Evolutionary conservation across 495 filamentous ascomycete genomes (phyloP).

Genomic region (Podospora conica): DNA sequence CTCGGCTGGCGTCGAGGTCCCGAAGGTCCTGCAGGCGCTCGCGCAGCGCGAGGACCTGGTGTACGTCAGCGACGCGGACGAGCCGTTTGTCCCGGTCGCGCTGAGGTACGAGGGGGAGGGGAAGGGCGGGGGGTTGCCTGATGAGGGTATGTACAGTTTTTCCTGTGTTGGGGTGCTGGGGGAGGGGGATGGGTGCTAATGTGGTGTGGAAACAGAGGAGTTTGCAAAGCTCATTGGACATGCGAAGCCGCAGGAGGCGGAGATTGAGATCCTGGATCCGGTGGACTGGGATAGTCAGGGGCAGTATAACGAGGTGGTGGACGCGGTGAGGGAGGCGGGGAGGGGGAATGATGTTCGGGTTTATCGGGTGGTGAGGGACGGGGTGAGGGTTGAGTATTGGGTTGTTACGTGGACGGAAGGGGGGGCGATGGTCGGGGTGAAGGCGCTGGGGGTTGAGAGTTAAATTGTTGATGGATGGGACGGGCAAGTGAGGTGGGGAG

Average conservation of each 20-base stretch:
- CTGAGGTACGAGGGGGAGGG: slow-evolving; percentile 52
- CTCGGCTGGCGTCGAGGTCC: slow-evolving; percentile 47
- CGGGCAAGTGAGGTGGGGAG: not conserved
- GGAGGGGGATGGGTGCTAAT: not conserved
- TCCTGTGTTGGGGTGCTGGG: not conserved
- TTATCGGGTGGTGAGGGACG: slow-evolving; percentile 58
- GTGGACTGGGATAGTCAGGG: slow-evolving; percentile 58
- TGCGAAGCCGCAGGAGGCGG: slow-evolving; percentile 38
- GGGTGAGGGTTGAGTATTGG: slow-evolving; percentile 69
- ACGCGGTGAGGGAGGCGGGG: slow-evolving; percentile 50
- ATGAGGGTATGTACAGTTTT: slow-evolving; percentile 45
- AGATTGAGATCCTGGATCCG: slow-evolving; percentile 47
- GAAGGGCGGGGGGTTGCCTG: slow-evolving; percentile 47
- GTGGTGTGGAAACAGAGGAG: slow-evolving; percentile 36
- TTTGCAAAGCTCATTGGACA: slow-evolving; percentile 54
- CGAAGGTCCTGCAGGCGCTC: slow-evolving; percentile 39
- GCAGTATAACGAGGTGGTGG: slow-evolving; percentile 51
- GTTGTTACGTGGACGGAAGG: slow-evolving; percentile 49
- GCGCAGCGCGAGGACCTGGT: slow-evolving; percentile 47
- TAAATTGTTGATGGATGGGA: slow-evolving; percentile 21
- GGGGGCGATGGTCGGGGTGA: slow-evolving; percentile 62
- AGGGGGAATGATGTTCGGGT: slow-evolving; percentile 61
- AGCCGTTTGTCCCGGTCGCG: slow-evolving; percentile 71
- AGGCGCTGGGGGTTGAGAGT: slow-evolving; percentile 69
- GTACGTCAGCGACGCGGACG: slow-evolving; percentile 76